Evolutionary conservation across 148 eudicot genomes (phyloP).

Genomic region (Rhododendron kiyosumense): DNA sequence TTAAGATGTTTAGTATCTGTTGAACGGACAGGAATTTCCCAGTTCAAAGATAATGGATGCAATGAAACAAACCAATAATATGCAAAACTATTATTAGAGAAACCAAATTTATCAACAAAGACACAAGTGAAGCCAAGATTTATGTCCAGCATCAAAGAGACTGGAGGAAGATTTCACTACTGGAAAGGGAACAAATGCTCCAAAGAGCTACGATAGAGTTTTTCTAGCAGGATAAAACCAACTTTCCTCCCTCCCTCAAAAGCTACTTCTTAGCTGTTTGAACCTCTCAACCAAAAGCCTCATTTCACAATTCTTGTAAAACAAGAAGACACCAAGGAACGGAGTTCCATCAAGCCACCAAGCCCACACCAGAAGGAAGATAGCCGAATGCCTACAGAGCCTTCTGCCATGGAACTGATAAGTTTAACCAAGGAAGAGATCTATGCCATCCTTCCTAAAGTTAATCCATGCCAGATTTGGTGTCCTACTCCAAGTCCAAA

Average conservation of each 20-base stretch:
- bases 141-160: background rate
- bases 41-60: background rate
- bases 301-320: background rate
- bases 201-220: background rate
- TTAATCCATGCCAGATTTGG: background rate
- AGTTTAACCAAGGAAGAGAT: background rate
- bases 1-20: constrained; percentile 58
- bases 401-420: background rate
- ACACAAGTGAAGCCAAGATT: background rate
- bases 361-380: background rate
- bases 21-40: background rate
- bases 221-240: background rate
- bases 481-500: background rate
- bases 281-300: background rate
- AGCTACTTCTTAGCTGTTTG: background rate
- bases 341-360: background rate
- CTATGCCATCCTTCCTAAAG: background rate
- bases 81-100: background rate
- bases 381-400: background rate
- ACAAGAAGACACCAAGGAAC: background rate
- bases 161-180: background rate
- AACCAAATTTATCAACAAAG: background rate
- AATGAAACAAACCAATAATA: background rate
- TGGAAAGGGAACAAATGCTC: background rate
- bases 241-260: background rate